Conservation (phyloP, 2,329 filamentous ascomycete species). For the Bipolaris sorokiniana region DNA sequence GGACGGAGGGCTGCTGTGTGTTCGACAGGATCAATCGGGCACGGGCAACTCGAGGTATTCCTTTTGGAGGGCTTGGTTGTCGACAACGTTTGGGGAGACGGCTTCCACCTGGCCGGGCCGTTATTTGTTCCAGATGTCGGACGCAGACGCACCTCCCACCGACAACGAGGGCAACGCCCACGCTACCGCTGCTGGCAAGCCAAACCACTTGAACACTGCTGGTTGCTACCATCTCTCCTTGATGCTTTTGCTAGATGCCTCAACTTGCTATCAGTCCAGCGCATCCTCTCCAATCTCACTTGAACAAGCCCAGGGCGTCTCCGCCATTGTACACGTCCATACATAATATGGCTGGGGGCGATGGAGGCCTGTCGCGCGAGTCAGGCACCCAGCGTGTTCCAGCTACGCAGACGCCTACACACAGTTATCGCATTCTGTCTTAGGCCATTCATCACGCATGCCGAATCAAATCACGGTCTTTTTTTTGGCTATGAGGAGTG, state of each 20-base stretch:
- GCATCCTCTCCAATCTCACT: neutral
- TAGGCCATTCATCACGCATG: neutral
- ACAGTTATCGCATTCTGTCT: neutral
- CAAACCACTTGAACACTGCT: neutral
- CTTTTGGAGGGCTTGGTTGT: constrained; percentile 21
- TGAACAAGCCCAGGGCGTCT: neutral
- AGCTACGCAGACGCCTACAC: neutral
- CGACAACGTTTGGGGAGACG: constrained; percentile 27
- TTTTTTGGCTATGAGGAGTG: neutral
- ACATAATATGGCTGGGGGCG: neutral
- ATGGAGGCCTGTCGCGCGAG: neutral
- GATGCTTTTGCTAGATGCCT: neutral
- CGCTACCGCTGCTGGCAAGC: constrained; percentile 21
- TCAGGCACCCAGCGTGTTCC: neutral
- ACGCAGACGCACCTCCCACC: constrained; percentile 22
- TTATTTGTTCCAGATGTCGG: constrained; percentile 26
- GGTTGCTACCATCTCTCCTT: neutral
- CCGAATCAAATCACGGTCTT: neutral
- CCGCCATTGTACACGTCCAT: neutral
- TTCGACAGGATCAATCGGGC: constrained; percentile 1
- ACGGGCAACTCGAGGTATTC: constrained; percentile 11
- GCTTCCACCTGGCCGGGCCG: constrained; percentile 30
- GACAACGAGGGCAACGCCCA: constrained; percentile 7
- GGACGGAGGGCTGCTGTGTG: constrained; percentile 1
- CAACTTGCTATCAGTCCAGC: neutral